Base-by-base conservation (phyloP, 306 rosid genomes). In the Glycine latifolia region DNA sequence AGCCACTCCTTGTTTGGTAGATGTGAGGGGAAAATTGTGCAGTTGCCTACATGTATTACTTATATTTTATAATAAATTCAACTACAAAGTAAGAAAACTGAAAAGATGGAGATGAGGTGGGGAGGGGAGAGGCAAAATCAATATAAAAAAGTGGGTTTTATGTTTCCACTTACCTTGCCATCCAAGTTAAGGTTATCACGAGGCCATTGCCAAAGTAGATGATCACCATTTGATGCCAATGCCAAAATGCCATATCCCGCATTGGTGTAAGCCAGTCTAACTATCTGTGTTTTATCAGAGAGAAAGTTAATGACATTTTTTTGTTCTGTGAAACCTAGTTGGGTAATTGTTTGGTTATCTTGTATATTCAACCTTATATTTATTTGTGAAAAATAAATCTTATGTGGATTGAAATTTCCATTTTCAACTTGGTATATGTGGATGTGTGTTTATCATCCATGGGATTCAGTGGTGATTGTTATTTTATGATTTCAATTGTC, bases 201-300 rank as follows among this genome's bases (percentile, higher is more conserved):
- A 46, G 70, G 84, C 92, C 90, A 86, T 77, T 79, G 85, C 92
- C 92, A 89, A 52, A 86, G 81, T 46, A 72, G 26, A 63, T 84
- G 83, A 61, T 56, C 46, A 52, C 84, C 88, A 60, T 71, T 83
- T 8, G 79, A 75, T 53, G 85, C 50, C 72, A 89, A 77, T 7
- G 87, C 90, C 79, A 89, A 65, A 65, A 89, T 73, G 26, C 60
- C 77, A 20, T 60, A 61, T 55, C 87, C 92, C 7, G 46, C 73
- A 46, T 73, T 70, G 77, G 77, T 83, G 85, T 87, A 89, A 53
- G n/a, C 15, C 80, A 87, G 50, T 68, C 83, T 69, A 14, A 83
- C 39, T 76, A 89, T 77, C 89, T 87, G 89, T 41, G 75, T 20
- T 67, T 59, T 61, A 31, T 72, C 56, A 59, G 6, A 67, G 37